Evolutionary conservation across 805 yeast species (phyloP).

Genomic region (Candida tallmaniae): DNA sequence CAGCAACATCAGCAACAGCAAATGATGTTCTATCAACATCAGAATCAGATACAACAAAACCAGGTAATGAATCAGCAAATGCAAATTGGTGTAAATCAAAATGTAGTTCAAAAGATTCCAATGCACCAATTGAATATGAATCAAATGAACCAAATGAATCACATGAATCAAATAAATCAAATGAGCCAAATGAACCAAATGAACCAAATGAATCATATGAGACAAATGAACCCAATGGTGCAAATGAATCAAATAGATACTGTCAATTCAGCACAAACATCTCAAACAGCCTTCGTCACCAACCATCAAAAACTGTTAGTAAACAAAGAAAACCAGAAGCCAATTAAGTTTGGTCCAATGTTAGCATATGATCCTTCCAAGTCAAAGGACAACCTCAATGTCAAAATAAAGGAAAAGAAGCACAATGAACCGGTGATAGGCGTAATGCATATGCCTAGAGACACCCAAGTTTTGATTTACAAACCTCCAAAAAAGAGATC

Average conservation of each 20-base stretch:
- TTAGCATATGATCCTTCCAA: slow-evolving; percentile 38
- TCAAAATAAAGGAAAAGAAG: slow-evolving; percentile 10
- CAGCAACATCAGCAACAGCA: slow-evolving; percentile 3
- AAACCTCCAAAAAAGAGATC: slow-evolving; percentile 25
- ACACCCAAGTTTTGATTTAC: slow-evolving; percentile 30
- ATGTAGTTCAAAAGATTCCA: not conserved
- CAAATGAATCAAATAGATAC: slow-evolving; percentile 2
- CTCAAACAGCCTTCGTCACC: slow-evolving; percentile 17
- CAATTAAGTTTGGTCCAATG: slow-evolving; percentile 37
- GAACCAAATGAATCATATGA: slow-evolving; percentile 1
- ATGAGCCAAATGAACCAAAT: not conserved
- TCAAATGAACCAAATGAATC: not conserved
- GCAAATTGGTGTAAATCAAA: too few relatives aligned
- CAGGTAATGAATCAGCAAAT: slow-evolving; percentile 9
- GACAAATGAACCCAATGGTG: slow-evolving; percentile 7
- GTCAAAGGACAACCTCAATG: slow-evolving; percentile 12
- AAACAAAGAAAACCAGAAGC: slow-evolving; percentile 10
- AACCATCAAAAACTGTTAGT: not conserved
- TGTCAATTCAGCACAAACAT: slow-evolving; percentile 15
- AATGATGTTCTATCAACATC: slow-evolving; percentile 1
- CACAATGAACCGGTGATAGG: slow-evolving; percentile 11
- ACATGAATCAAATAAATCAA: not conserved
- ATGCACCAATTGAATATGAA: not conserved
- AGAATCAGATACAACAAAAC: slow-evolving; percentile 9
- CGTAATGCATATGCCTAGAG: slow-evolving; percentile 25